These are phyloP conservation scores for Ramalina peruviana DNA, from an alignment of 495 filamentous ascomycete genomes.

Conservation along the genomic window DNA sequence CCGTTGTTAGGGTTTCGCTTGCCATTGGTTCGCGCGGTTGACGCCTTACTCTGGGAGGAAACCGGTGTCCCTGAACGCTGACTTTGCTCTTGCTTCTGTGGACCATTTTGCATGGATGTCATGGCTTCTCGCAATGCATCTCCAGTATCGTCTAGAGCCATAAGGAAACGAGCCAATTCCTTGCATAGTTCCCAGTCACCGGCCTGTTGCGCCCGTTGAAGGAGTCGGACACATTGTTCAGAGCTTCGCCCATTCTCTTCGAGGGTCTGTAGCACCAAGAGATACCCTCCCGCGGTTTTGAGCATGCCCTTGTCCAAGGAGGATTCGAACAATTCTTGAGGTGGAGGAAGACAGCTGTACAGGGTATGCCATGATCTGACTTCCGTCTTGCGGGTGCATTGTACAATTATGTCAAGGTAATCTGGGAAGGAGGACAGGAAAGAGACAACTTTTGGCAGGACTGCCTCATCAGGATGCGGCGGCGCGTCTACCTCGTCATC, in stretches of 20 bases:
- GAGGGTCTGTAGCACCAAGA: constrained; percentile 89
- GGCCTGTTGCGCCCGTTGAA: constrained; percentile 68
- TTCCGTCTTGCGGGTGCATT: constrained; percentile 96
- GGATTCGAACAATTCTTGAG: constrained; percentile 84
- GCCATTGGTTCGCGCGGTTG: neutral
- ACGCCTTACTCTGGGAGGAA: neutral
- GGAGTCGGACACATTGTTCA: constrained; percentile 68
- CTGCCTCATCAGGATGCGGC: constrained; percentile 52
- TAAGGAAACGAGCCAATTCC: constrained; percentile 83
- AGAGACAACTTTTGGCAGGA: constrained; percentile 74
- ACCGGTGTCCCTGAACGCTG: neutral
- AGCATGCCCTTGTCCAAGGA: constrained; percentile 68
- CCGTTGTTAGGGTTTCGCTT: neutral
- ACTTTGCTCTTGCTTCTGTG: neutral
- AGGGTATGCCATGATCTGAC: constrained; percentile 88
- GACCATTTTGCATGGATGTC: constrained; percentile 45
- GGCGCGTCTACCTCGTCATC: constrained; percentile 83
- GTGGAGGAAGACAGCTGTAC: constrained; percentile 77
- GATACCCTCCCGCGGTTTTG: constrained; percentile 91
- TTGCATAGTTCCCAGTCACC: constrained; percentile 95
- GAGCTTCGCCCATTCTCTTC: constrained; percentile 69
- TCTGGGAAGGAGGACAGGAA: constrained; percentile 80
- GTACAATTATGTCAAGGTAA: constrained; percentile 90
- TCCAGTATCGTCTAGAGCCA: constrained; percentile 79
- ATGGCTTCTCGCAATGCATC: constrained; percentile 69